Base-by-base conservation (phyloP, 208 protist genomes). In the Wallacemonas sp. region DNA sequence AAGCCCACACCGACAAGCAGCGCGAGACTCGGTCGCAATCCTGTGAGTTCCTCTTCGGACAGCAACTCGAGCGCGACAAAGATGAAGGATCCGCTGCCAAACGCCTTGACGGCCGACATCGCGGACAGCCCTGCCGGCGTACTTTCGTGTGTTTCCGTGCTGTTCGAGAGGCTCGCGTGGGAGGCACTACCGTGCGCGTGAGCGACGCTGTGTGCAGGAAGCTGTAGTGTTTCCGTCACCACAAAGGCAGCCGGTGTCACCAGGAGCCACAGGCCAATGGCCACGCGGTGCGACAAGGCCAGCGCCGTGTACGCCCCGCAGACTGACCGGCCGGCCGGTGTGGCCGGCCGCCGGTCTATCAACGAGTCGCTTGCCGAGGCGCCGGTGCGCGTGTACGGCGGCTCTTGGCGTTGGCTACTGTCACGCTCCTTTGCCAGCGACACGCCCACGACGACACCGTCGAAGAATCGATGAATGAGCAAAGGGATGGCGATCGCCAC, bases 371-470 rank as follows among this genome's bases (percentile, higher is more conserved):
- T 4, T 29, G 28, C 57, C 22, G 7, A 5, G 48, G 11, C 16
- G 7, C 36, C n/a, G 2, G 20, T 36, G 20, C 38, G 57, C 20
- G 4, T 5, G 11, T 33, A 48, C n/a, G 22, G 25, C 10, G 23
- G 11, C 18, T 48, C 14, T 10, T 11, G 5, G 22, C 3, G 3
- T 4, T 45, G 38, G 8, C 2, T 11, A 28, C 10, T n/a, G 14
- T 54, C 23, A 59, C 32, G 22, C 52, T 86, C 76, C 50, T 93
- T 93, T n/a, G 81, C 76, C 41, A 89, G 52, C 0, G 84, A 64
- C 2, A 89, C 77, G 25, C 87, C 87, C 29, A 93, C 82, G 10
- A 90, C 84, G 12, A 93, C 62, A 46, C 87, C 87, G 65, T 93
- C 82, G 66, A 87, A 87, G 22, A 84, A 77, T 18, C 78, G 76